Conservation (phyloP, 768 basidiomycete species). For the Hericium coralloides region DNA sequence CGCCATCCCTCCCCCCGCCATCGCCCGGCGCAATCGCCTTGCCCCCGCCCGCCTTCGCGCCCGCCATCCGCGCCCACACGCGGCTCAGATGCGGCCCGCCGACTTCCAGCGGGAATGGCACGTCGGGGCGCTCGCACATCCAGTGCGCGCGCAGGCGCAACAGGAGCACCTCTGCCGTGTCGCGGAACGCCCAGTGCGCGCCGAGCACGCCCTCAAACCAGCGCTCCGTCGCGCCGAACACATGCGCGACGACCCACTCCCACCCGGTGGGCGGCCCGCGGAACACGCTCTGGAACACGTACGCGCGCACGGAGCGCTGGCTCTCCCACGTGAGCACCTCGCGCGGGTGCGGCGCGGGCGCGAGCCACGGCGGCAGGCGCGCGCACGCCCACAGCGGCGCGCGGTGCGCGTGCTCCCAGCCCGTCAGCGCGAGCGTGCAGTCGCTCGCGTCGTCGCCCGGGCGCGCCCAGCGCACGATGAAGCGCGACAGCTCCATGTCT, state of each 20-base stretch:
- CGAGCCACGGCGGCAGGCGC: conserved; percentile 21
- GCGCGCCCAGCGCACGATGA: conserved; percentile 18
- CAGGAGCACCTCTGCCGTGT: conserved; percentile 17
- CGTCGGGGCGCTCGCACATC: conserved; percentile 18
- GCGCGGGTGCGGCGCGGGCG: conserved; percentile 12
- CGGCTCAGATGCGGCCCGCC: conserved; percentile 3
- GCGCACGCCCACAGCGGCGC: conserved; percentile 26
- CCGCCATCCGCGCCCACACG: neutral
- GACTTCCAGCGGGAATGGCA: conserved; percentile 13
- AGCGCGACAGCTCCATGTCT: conserved; percentile 25
- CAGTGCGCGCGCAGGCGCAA: conserved; percentile 18
- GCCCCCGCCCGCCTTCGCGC: neutral
- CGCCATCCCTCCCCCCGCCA: neutral
- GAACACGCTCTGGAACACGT: conserved; percentile 18
- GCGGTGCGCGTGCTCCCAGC: conserved; percentile 23
- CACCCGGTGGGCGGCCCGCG: conserved; percentile 9
- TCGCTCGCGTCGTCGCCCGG: conserved; percentile 10
- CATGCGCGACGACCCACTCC: conserved; percentile 22
- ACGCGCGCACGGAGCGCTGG: conserved; percentile 16
- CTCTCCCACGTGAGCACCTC: conserved; percentile 18
- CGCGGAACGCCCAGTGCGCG: conserved; percentile 20
- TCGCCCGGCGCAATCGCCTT: neutral
- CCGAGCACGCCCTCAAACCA: conserved; percentile 23
- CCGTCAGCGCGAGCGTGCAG: conserved; percentile 17
- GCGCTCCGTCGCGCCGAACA: conserved; percentile 22